Percentiles rank a stretch among this genome's conserved stretches.
phyloP scores from a whole-genome alignment of 176 grass and related monocot genomes.

The Oryza meridionalis region DNA sequence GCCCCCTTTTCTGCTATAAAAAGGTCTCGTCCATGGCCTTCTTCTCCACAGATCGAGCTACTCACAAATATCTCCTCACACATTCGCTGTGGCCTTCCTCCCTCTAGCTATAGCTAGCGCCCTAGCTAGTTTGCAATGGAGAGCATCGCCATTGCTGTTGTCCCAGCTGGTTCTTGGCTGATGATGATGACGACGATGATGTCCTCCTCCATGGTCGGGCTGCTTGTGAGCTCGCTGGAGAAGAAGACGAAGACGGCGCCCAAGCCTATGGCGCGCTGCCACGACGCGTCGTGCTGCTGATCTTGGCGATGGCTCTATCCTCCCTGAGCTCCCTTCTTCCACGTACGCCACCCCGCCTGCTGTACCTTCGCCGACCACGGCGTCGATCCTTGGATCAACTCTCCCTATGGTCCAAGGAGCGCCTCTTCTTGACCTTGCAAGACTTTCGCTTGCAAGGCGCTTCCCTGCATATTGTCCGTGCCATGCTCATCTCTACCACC shows the following conservation, averaged over 20 bases:
- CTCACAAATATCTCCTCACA: not conserved
- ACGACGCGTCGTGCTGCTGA: not conserved
- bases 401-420: rapidly evolving
- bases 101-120: too few relatives aligned
- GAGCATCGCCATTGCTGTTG: not conserved
- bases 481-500: not conserved
- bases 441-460: not conserved
- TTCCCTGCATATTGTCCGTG: rapidly evolving
- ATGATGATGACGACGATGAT: not conserved
- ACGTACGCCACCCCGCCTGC: too few relatives aligned
- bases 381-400: rapidly evolving
- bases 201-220: not conserved
- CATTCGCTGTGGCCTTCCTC: too few relatives aligned
- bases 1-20: constrained; percentile 14
- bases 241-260: too few relatives aligned
- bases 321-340: constrained; percentile 30
- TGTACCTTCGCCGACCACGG: not conserved
- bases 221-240: not conserved
- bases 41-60: not conserved
- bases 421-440: constrained; percentile 39
- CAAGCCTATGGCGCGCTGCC: not conserved
- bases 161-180: not conserved
- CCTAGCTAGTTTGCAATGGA: not conserved
- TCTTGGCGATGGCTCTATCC: constrained; percentile 21
- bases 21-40: not conserved